A percentile compares a stretch with the other conserved stretches of the same genome.
phyloP scores from a whole-genome alignment of 495 filamentous ascomycete species.

The Tirmania nivea region DNA sequence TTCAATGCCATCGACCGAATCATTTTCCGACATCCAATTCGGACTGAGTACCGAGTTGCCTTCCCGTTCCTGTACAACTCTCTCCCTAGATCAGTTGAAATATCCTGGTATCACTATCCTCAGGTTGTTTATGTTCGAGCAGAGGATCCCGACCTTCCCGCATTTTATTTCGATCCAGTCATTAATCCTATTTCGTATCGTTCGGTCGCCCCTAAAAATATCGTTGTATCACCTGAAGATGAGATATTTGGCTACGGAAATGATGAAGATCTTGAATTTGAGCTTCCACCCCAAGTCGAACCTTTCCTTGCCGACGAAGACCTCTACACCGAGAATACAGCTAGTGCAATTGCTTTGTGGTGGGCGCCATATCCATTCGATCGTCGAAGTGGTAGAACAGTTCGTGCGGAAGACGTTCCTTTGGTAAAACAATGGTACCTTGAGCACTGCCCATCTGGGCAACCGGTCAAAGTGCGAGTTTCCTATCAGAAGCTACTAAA shows the following conservation, averaged over 20 bases:
- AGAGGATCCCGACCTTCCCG: constrained; percentile 73
- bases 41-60: constrained; percentile 87
- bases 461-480: constrained; percentile 95
- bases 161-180: constrained; percentile 92
- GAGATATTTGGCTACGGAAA: constrained; percentile 75
- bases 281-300: constrained; percentile 56
- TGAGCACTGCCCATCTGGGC: constrained; percentile 77
- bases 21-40: constrained; percentile 89
- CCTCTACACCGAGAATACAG: constrained; percentile 71
- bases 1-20: constrained; percentile 99
- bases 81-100: constrained; percentile 76
- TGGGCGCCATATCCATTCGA: constrained; percentile 98
- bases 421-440: constrained; percentile 98
- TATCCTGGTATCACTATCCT: constrained; percentile 85
- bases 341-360: constrained; percentile 85
- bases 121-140: constrained; percentile 78
- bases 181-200: constrained; percentile 96
- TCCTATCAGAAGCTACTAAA: constrained; percentile 98
- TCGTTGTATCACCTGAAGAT: constrained; percentile 82
- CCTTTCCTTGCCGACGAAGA: constrained; percentile 84
- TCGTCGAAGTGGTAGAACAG: constrained; percentile 89
- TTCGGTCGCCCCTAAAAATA: constrained; percentile 83
- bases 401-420: constrained; percentile 89
- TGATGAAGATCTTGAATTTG: constrained; percentile 59
- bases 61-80: constrained; percentile 95